Evolutionary conservation across 1,284 basidiomycete species (phyloP).

Genomic region (Ceratobasidium sp.): DNA sequence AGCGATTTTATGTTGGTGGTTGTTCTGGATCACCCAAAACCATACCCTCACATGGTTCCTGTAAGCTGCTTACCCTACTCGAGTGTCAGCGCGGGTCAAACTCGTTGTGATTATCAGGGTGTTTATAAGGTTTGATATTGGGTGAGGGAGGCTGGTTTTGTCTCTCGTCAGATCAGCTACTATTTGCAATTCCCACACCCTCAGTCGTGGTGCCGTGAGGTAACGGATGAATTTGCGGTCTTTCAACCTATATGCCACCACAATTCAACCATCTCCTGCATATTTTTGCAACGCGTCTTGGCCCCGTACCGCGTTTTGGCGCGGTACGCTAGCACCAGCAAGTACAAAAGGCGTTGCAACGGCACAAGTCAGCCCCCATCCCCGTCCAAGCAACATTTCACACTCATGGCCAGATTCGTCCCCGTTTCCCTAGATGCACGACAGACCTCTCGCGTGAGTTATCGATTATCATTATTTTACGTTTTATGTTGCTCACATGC

Average conservation of each 20-base stretch:
- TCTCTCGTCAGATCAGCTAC: constrained; percentile 20
- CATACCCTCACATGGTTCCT: not conserved
- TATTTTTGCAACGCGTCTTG: constrained; percentile 32
- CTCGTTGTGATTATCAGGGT: not conserved
- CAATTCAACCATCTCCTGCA: constrained; percentile 7
- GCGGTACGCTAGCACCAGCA: not conserved
- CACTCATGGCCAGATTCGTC: constrained; percentile 7
- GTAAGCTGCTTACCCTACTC: not conserved
- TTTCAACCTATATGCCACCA: not conserved
- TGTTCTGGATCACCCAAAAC: not conserved
- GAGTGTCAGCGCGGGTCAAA: not conserved
- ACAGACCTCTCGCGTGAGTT: not conserved
- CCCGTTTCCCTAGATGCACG: not conserved
- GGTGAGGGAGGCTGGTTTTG: constrained; percentile 32
- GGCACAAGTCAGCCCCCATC: not conserved
- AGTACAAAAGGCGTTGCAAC: constrained; percentile 4
- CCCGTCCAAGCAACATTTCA: not conserved
- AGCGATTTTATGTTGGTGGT: no score
- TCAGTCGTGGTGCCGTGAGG: constrained; percentile 8
- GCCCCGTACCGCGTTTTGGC: not conserved
- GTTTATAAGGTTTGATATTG: constrained; percentile 30
- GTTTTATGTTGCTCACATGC: not conserved
- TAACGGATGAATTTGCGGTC: constrained; percentile 10
- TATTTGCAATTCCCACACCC: constrained; percentile 28
- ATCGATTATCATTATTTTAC: not conserved